phyloP scores from a whole-genome alignment of 2,329 filamentous ascomycete species.

The Alternaria sp. region DNA sequence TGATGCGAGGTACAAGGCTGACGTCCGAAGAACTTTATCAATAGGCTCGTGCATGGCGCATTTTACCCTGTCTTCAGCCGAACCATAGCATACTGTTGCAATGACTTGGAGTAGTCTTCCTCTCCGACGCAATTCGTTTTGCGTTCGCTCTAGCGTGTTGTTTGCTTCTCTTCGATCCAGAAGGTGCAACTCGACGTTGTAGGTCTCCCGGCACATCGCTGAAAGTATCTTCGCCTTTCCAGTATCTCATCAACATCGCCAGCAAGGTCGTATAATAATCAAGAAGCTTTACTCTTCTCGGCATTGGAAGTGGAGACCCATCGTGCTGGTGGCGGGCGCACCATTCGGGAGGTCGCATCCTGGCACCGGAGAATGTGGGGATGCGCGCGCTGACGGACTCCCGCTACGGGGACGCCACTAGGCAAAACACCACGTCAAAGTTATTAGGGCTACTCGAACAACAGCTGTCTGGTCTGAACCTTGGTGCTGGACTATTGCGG shows the following conservation, averaged over 20 bases:
- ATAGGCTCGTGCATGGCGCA: background rate
- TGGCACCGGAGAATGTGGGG: constrained; percentile 21
- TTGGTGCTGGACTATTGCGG: background rate
- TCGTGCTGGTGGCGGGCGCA: background rate
- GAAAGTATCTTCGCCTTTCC: background rate
- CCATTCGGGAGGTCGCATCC: background rate
- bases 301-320: constrained; percentile 21
- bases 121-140: background rate
- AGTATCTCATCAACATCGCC: background rate
- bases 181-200: background rate
- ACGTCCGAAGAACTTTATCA: background rate
- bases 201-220: background rate
- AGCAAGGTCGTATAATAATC: background rate
- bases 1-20: constrained; percentile 3
- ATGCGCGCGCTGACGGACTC: constrained; percentile 12
- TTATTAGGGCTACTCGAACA: background rate
- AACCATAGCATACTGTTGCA: background rate
- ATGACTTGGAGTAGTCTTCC: background rate
- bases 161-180: background rate
- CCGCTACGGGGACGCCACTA: background rate
- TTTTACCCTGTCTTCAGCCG: background rate
- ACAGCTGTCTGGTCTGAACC: background rate
- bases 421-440: background rate
- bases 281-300: constrained; percentile 9
- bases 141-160: background rate